Evolutionary conservation across 352 stramenopile species (phyloP).

Genomic region (Phytophthora sp.): DNA sequence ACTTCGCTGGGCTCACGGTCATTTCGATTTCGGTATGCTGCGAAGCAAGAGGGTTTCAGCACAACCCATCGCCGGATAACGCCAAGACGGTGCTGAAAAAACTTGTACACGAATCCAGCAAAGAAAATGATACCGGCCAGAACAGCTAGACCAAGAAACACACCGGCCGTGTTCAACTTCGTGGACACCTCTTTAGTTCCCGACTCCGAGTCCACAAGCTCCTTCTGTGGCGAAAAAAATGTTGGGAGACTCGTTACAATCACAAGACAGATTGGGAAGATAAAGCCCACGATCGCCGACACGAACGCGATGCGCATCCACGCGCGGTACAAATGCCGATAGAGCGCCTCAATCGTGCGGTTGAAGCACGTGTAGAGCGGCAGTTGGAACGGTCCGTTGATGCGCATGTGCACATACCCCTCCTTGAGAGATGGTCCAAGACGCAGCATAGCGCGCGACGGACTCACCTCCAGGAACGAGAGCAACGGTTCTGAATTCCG

Average conservation of each 20-base stretch:
- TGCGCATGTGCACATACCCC: slow-evolving; percentile 90
- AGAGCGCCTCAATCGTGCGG: slow-evolving; percentile 80
- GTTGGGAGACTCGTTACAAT: slow-evolving; percentile 73
- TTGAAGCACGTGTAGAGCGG: slow-evolving; percentile 88
- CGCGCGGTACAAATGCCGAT: slow-evolving; percentile 85
- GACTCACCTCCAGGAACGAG: slow-evolving; percentile 82
- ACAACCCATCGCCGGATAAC: slow-evolving; percentile 88
- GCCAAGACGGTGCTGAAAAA: slow-evolving; percentile 86
- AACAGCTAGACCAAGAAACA: slow-evolving; percentile 64
- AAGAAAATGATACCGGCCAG: slow-evolving; percentile 66
- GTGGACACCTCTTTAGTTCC: slow-evolving; percentile 50
- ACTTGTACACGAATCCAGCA: slow-evolving; percentile 87
- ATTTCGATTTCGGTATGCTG: slow-evolving; percentile 73
- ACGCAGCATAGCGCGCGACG: slow-evolving; percentile 73
- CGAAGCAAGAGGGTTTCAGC: slow-evolving; percentile 87
- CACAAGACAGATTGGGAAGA: slow-evolving; percentile 77
- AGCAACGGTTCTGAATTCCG: slow-evolving; percentile 81
- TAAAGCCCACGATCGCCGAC: slow-evolving; percentile 81
- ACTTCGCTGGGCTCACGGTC: slow-evolving; percentile 85
- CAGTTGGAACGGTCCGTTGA: slow-evolving; percentile 87
- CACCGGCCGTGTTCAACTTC: slow-evolving; percentile 51
- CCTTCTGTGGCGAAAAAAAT: slow-evolving; percentile 72
- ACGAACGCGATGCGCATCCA: slow-evolving; percentile 89
- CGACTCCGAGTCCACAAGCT: slow-evolving; percentile 47
- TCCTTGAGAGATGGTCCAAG: slow-evolving; percentile 85